Base-by-base conservation (phyloP, 192 early-diverging fungal species). In the Podila clonocystis region DNA sequence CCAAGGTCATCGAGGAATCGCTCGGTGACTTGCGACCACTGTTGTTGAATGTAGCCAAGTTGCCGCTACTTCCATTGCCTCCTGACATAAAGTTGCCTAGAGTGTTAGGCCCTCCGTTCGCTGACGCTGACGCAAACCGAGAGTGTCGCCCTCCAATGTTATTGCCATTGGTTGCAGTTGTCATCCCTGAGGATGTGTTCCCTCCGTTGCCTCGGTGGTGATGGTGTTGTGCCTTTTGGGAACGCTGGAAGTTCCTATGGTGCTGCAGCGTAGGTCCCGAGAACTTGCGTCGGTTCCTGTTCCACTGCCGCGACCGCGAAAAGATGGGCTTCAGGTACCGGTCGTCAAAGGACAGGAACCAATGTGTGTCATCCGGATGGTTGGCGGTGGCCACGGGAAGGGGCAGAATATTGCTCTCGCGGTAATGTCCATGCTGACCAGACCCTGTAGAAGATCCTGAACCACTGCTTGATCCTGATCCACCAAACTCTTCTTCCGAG, bases 261-360 rank as follows among this genome's bases (percentile, higher is more conserved):
- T 80, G 70, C 33, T 80, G 77, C 22, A 80, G 26, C 3, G 77
- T 80, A 1, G 77, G 77, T 3, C 77, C 77, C 1, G 62, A 69
- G 65, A 80, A 80, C 2, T 55, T 50, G 41, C 77, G 70, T 15
- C 77, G 50, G 50, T 63, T 80, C 26, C 62, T 31, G 36, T 80
- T 80, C 77, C 77, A 80, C 29, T 80, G 77, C 19, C 77, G 62
- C 9, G 77, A 80, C 4, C 84, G 67, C 9, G 92, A 91, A 73
- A 95, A 93, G 58, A 95, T 79, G n/a, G 94, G 94, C 70, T 94
- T 95, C 4, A 95, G 78, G 77, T 88, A 95, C 68, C 85, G 85
- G 62, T 93, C 88, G 83, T 95, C 94, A 85, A 95, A 95, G 17
- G 89, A 90, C 26, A 95, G 85, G 82, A 95, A 95, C 94, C 94